A percentile compares a stretch with the other conserved stretches of the same genome.
phyloP scores from a whole-genome alignment of 257 asterid species.

The Penstemon davidsonii region DNA sequence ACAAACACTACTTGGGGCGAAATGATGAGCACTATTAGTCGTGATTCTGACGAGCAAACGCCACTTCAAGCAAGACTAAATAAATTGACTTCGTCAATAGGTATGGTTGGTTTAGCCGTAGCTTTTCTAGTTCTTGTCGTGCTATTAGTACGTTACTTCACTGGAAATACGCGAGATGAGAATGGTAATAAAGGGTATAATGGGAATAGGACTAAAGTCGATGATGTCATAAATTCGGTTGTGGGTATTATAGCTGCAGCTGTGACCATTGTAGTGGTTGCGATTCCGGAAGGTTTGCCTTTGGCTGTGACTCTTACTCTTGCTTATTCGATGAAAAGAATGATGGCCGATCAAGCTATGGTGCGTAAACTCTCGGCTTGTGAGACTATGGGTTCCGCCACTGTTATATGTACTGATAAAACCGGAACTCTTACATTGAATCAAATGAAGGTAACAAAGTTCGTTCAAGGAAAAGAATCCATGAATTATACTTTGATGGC shows the following conservation, averaged over 20 bases:
- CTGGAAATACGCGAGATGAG: conserved; percentile 30
- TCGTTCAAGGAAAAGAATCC: conserved; percentile 31
- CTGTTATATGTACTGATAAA: conserved; percentile 29
- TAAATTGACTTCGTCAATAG: conserved; percentile 28
- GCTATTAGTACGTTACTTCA: conserved; percentile 26
- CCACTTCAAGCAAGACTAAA: conserved; percentile 33
- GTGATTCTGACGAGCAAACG: conserved; percentile 27
- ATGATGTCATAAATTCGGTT: conserved; percentile 12
- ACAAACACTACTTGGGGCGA: conserved; percentile 35
- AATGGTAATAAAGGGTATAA: conserved; percentile 22
- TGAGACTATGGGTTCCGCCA: conserved; percentile 27
- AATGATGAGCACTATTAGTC: conserved; percentile 34
- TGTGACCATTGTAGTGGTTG: conserved; percentile 32
- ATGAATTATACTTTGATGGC: neutral
- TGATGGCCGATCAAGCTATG: conserved; percentile 35
- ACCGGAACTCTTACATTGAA: conserved; percentile 43
- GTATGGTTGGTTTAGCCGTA: conserved; percentile 28
- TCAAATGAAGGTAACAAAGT: conserved; percentile 39
- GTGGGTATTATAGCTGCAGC: conserved; percentile 23
- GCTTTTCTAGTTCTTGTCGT: conserved; percentile 25
- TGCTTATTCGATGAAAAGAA: conserved; percentile 32
- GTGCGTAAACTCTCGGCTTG: conserved; percentile 23
- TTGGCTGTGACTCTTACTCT: conserved; percentile 34
- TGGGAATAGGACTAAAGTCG: conserved; percentile 1
- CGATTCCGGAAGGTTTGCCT: conserved; percentile 34